These are phyloP conservation scores for Fusarium globosum DNA, from an alignment of 2,329 filamentous ascomycete genomes.

Conservation along the genomic window DNA sequence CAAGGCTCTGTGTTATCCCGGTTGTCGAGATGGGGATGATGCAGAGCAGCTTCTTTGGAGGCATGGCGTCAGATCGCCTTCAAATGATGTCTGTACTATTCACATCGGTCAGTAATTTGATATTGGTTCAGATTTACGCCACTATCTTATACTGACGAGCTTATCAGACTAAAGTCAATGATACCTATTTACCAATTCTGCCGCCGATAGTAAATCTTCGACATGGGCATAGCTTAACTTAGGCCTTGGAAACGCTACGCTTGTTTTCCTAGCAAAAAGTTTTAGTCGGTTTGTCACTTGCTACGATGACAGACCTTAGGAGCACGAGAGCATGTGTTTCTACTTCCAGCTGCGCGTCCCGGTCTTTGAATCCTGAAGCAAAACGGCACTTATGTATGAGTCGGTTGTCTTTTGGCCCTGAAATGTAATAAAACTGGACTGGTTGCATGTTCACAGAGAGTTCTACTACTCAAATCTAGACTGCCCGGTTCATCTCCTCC, in stretches of 20 bases:
- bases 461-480: background rate
- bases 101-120: background rate
- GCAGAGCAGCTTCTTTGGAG: background rate
- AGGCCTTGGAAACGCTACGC: background rate
- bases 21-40: background rate
- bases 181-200: background rate
- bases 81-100: background rate
- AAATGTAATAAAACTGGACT: background rate
- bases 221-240: accelerated
- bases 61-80: background rate
- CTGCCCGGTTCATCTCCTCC: background rate
- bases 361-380: accelerated
- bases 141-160: background rate
- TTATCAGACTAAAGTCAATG: background rate
- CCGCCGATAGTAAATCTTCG: background rate
- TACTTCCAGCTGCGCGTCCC: background rate
- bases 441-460: background rate
- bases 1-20: background rate
- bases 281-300: background rate
- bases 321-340: background rate
- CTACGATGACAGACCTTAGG: background rate
- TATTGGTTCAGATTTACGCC: background rate
- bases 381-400: background rate
- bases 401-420: background rate
- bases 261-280: background rate